Evolutionary conservation across 257 asterid genomes (phyloP), one percentile per base, ranked within the genome.

Genomic region (Forsythia viridissima): DNA sequence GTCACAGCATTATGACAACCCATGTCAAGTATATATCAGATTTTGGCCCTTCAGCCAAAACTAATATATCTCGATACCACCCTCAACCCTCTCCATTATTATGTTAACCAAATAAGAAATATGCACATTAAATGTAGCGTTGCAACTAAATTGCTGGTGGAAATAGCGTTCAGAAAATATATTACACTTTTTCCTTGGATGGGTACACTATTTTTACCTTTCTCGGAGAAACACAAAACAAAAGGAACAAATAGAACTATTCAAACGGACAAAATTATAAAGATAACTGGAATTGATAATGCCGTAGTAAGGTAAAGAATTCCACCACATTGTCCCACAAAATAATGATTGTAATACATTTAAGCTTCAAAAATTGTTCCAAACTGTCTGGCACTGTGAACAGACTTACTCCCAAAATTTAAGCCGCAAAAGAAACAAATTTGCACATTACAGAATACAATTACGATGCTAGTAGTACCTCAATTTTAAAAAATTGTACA

Each of bases 401-500:
- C 30, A 2, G 5, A n/a, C 65, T 55, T 6, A 55, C 5, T 55
- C 9, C 65, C 66, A 18, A 55, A n/a, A 18, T 48, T 18, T 18
- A 55, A 18, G 65, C 8, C 24, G 11, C 15, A 13, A 42, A 63
- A 65, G 30, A 38, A 69, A 68, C 57, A 13, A 4, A 12, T 38
- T 24, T 5, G 59, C 52, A 13, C 81, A 6, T n/a, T 52, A 59
- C 34, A 70, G 34, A n/a, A 69, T 46, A 68, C 66, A 37, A 13
- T 2, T 6, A 76, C 57, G 3, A 24, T 8, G 18, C 39, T 44
- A n/a, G 73, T 51, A 61, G 79, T 71, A 44, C 76, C 69, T 78
- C 46, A 42, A 70, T 37, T 77, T 80, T 70, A 55, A 76, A 42
- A 78, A 42, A 5, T 5, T 52, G 79, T 34, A 70, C 83, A 16